Base-by-base conservation (phyloP, 331 rosid species). In the Stylosanthes scabra region DNA sequence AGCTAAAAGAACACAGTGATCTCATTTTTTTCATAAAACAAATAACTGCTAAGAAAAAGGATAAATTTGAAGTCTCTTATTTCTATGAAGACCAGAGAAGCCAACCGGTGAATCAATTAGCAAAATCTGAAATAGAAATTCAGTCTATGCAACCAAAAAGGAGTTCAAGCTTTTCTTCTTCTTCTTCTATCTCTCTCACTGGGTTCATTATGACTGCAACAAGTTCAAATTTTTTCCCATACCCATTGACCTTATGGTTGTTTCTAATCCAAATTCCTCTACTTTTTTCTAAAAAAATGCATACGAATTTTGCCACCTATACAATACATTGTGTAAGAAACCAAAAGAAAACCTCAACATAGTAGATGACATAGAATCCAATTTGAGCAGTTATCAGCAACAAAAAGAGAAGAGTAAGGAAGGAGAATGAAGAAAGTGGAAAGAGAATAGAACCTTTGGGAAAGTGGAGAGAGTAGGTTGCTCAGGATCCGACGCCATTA, bases 401-500 rank as follows among this genome's bases (percentile, higher is more conserved):
- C 6, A 58, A 20, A 20, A 20, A 20, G 1, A 20, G 13, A 64
- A 31, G 37, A 61, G n/a, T 31, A 41, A 74, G 7, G 39, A 57
- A 54, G 34, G 7, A 51, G 11, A 8, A 25, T 44, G 28, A 41
- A 40, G 27, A 60, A 12, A 16, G 25, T 34, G 13, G 25, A 11
- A 61, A 16, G 14, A 34, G 20, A 4, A 20, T 20, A 20, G 25
- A 57, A 89, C 93, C 97, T 84, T 49, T 42, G 50, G 60, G 66
- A 51, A 28, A 55, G 90, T 84, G 74, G 85, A 49, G 12, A 47
- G 61, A 15, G 75, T 0, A 3, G 39, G 83, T 61, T 57, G 87
- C 71, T 83, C 87, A n/a, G 74, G 82, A 70, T 86, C 91, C 13
- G 89, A 76, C n/a, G 89, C 88, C 97, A 92, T 89, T 57, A 64